Conservation (phyloP, 2,329 filamentous ascomycete genomes). For the Colletotrichum echinochloae region DNA sequence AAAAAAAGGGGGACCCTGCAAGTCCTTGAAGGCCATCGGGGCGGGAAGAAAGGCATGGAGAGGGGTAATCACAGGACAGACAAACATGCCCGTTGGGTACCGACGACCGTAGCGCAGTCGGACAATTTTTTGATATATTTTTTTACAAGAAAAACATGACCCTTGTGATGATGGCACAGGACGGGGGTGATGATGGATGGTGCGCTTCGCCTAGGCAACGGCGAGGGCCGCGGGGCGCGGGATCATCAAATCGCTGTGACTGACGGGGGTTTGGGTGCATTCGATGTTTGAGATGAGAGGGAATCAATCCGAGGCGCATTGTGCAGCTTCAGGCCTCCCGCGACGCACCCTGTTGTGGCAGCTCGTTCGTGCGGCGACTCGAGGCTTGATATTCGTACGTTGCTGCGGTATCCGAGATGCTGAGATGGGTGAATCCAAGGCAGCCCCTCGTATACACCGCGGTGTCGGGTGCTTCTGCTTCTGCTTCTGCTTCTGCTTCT, state of each 20-base stretch:
- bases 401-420: neutral
- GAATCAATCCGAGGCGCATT: constrained; percentile 15
- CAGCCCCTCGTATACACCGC: no score
- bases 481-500: no score
- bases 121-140: constrained; percentile 18
- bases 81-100: neutral
- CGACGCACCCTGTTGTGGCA: constrained; percentile 5
- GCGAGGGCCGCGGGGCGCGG: neutral
- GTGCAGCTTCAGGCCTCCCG: neutral
- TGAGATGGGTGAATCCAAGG: no score
- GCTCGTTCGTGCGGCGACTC: neutral
- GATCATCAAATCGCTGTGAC: neutral
- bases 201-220: constrained; percentile 8
- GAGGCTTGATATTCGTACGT: neutral
- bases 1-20: neutral
- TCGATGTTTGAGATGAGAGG: constrained; percentile 18
- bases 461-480: no score
- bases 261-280: constrained; percentile 15
- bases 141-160: no score
- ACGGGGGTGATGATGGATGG: neutral
- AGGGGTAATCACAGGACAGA: neutral
- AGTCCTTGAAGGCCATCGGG: constrained; percentile 9
- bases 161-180: neutral
- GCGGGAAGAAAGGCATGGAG: neutral
- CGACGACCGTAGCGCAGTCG: constrained; percentile 5